Evolutionary conservation across 495 filamentous ascomycete genomes (phyloP).

Genomic region (Polyplosphaeria fusca): DNA sequence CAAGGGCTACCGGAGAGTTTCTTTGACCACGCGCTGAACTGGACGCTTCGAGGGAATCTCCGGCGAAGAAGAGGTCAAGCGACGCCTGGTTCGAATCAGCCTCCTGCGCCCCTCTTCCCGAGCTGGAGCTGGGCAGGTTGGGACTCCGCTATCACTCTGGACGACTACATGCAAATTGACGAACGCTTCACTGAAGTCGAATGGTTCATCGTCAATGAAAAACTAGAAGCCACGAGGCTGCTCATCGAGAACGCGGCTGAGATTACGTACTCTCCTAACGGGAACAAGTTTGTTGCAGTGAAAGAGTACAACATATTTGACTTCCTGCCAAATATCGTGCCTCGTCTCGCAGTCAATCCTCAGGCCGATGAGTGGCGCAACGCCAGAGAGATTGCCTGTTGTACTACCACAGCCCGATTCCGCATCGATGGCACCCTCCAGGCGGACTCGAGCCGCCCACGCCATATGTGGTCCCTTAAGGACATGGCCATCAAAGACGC

Average conservation of each 20-base stretch:
- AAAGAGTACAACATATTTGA: too few species aligned
- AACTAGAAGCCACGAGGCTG: not conserved
- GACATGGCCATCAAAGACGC: too few species aligned
- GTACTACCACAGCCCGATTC: too few species aligned
- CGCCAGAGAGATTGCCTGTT: too few species aligned
- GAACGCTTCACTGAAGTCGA: not conserved
- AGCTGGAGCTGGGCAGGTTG: not conserved
- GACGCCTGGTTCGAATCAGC: not conserved
- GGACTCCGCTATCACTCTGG: not conserved
- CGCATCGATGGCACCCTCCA: too few species aligned
- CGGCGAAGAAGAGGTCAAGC: not conserved
- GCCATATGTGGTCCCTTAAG: too few species aligned
- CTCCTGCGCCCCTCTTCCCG: not conserved
- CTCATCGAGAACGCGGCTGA: not conserved
- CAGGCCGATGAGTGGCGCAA: too few species aligned
- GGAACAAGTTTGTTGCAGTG: too few species aligned
- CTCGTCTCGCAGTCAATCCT: too few species aligned
- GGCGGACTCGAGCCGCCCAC: too few species aligned
- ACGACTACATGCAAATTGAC: not conserved
- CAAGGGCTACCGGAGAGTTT: too few species aligned
- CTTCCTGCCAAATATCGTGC: too few species aligned
- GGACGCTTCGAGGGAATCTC: not conserved
- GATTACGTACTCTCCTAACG: not conserved
- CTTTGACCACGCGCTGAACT: not conserved
- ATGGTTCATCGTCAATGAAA: not conserved